Conservation (phyloP, 176 grass and related monocot species). For the Oryza meridionalis region DNA sequence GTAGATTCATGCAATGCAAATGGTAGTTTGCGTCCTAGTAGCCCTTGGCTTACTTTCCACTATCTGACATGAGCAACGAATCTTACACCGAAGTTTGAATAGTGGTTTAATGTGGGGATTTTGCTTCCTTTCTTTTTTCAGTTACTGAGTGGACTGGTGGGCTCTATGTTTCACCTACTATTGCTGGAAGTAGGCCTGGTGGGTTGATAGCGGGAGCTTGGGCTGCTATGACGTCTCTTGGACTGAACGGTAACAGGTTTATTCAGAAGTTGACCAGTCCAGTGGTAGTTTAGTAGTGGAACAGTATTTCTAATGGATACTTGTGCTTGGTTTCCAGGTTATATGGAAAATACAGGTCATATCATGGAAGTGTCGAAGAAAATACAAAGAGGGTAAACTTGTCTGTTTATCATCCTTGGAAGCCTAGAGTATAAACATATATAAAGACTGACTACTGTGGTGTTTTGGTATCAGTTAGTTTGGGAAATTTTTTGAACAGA, state of each 20-base stretch:
- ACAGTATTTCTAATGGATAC: slow-evolving; percentile 34
- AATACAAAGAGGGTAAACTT: slow-evolving; percentile 83
- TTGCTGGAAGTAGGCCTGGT: slow-evolving; percentile 93
- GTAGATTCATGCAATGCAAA: neutral
- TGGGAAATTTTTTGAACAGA: neutral
- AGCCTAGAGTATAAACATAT: slow-evolving; percentile 1
- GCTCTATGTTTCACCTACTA: slow-evolving; percentile 92
- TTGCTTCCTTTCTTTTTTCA: slow-evolving; percentile 40
- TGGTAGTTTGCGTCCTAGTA: slow-evolving; percentile 8
- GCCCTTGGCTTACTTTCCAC: neutral
- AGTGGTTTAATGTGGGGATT: neutral
- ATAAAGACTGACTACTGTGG: neutral
- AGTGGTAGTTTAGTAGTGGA: neutral
- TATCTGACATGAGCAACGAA: neutral
- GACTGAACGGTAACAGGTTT: slow-evolving; percentile 70
- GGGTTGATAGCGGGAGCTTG: slow-evolving; percentile 93
- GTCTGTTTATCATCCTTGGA: slow-evolving; percentile 29
- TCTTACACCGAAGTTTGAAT: slow-evolving; percentile 25
- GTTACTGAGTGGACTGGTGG: slow-evolving; percentile 99
- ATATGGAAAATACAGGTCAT: slow-evolving; percentile 77
- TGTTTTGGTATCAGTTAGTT: slow-evolving; percentile 9
- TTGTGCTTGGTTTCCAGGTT: slow-evolving; percentile 59
- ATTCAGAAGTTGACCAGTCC: slow-evolving; percentile 6
- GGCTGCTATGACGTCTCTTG: slow-evolving; percentile 94
- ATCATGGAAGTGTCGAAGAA: slow-evolving; percentile 96